Percentiles rank a stretch among this genome's conserved stretches.
Evolutionary conservation across 257 asterid species (phyloP).

Genomic region (Forsythia suspensa): DNA sequence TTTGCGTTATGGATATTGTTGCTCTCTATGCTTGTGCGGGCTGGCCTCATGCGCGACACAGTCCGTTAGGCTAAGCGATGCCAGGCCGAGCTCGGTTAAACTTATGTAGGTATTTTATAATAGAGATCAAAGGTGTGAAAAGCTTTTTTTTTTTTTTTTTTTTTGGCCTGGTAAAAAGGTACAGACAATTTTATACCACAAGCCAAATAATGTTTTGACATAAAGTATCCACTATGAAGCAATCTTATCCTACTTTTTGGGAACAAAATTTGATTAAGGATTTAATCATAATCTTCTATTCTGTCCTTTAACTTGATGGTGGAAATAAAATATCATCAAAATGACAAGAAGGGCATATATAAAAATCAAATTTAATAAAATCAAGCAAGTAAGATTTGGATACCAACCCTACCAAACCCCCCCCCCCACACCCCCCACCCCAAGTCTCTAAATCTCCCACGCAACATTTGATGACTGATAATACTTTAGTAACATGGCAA

Average conservation of each 20-base stretch:
- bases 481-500: background rate
- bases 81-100: background rate
- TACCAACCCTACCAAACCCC: background rate
- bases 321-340: background rate
- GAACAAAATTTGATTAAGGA: background rate
- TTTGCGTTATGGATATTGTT: background rate
- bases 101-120: background rate
- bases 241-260: background rate
- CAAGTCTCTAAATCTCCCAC: background rate
- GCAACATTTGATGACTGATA: background rate
- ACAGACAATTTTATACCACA: conserved; percentile 11
- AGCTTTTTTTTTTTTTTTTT: background rate
- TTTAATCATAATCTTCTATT: conserved; percentile 28
- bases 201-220: conserved; percentile 2
- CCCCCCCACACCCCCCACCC: background rate
- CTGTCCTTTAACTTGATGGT: conserved; percentile 10
- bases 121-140: background rate
- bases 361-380: background rate
- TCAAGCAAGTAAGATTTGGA: background rate
- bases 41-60: too few relatives aligned
- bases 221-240: background rate
- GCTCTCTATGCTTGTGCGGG: background rate
- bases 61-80: background rate
- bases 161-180: background rate
- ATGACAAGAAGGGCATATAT: background rate